Evolutionary conservation across 192 early-diverging fungal genomes (phyloP).

Genomic region (Backusella circina): DNA sequence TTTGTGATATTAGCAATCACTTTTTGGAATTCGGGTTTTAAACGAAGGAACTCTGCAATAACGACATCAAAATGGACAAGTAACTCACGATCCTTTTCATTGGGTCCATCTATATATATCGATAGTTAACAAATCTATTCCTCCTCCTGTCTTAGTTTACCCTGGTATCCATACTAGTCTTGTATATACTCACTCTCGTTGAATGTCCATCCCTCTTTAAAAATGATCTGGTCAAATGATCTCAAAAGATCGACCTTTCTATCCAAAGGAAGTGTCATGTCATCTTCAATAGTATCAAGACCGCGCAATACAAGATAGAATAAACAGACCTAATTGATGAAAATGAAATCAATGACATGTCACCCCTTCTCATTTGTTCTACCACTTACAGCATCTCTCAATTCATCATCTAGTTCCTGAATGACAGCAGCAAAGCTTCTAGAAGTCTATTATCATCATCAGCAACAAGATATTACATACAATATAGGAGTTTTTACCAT

Average conservation of each 20-base stretch:
- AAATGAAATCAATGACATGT: conserved; percentile 38
- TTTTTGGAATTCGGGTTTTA: conserved; percentile 74
- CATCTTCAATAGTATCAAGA: conserved; percentile 98
- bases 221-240: conserved; percentile 78
- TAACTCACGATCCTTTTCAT: conserved; percentile 92
- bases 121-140: neutral
- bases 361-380: conserved; percentile 1
- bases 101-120: conserved; percentile 53
- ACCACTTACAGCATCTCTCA: conserved; percentile 65
- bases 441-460: conserved; percentile 56
- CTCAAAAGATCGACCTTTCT: conserved; percentile 76
- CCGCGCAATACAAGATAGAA: conserved; percentile 96
- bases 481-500: conserved; percentile 30
- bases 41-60: conserved; percentile 80
- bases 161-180: conserved; percentile 27
- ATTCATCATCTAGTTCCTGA: conserved; percentile 73
- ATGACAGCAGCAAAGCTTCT: conserved; percentile 97
- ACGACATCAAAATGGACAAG: conserved; percentile 88
- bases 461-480: neutral
- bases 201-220: conserved; percentile 77
- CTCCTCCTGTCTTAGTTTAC: neutral
- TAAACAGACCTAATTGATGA: conserved; percentile 70
- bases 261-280: conserved; percentile 84
- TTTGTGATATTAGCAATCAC: conserved; percentile 91
- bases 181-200: conserved; percentile 54